Conservation (phyloP, 768 basidiomycete species). For the Tulasnella sp. region DNA sequence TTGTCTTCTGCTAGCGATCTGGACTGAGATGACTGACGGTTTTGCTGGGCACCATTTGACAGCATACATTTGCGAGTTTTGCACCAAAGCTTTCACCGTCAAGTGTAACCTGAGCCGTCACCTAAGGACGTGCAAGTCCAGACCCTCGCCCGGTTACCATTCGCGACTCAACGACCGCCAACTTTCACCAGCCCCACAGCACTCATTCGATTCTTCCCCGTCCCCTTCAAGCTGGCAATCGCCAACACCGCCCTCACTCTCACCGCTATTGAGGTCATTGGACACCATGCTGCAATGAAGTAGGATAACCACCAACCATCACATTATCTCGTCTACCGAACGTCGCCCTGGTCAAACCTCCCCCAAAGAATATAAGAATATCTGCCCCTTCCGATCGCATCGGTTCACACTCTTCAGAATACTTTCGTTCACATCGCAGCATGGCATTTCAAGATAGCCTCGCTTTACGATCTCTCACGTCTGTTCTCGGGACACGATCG, state of each 20-base stretch:
- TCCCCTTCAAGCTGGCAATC: not conserved
- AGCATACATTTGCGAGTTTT: not conserved
- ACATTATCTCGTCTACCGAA: not conserved
- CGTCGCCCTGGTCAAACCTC: not conserved
- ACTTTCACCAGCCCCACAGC: not conserved
- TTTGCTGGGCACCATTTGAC: not conserved
- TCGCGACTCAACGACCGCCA: not conserved
- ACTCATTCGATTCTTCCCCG: not conserved
- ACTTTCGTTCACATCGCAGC: not conserved
- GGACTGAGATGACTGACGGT: not conserved
- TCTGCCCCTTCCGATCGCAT: not conserved
- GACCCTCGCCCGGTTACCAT: not conserved
- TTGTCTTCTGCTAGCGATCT: not conserved
- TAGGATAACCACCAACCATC: not conserved
- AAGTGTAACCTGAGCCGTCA: constrained; percentile 1
- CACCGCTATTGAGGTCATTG: not conserved
- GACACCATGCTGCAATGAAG: not conserved
- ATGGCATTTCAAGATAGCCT: not conserved
- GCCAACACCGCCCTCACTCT: not conserved
- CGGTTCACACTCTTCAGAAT: not conserved
- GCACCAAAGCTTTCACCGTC: not conserved
- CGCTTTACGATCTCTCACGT: not conserved
- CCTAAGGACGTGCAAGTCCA: not conserved
- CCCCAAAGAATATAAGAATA: no score
- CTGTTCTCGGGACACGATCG: not conserved